These are phyloP conservation scores for Neofusicoccum umdonicola DNA, from an alignment of 2,329 filamentous ascomycete genomes.

Conservation along the genomic window DNA sequence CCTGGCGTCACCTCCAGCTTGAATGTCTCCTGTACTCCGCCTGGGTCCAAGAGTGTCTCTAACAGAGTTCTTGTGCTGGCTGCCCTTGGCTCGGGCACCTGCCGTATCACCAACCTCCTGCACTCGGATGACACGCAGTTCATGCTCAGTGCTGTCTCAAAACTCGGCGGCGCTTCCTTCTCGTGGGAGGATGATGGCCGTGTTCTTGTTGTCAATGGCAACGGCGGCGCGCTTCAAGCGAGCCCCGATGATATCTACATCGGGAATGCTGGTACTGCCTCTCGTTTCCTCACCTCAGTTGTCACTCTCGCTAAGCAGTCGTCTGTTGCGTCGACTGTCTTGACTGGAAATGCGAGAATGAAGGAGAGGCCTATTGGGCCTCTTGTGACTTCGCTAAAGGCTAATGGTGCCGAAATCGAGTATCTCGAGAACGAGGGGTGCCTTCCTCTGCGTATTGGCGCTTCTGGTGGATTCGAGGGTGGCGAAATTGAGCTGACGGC, in stretches of 20 bases:
- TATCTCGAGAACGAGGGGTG: conserved; percentile 83
- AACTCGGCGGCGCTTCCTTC: conserved; percentile 82
- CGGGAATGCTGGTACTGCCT: conserved; percentile 94
- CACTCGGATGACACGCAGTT: conserved; percentile 97
- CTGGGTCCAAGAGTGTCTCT: conserved; percentile 96
- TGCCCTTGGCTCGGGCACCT: conserved; percentile 80
- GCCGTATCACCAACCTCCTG: conserved; percentile 85
- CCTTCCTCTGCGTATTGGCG: conserved; percentile 77
- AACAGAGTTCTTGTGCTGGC: conserved; percentile 94
- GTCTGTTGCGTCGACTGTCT: conserved; percentile 64
- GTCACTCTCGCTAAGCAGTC: conserved; percentile 75
- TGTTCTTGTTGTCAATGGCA: conserved; percentile 82
- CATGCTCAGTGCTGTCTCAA: conserved; percentile 89
- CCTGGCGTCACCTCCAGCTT: conserved; percentile 67
- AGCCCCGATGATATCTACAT: conserved; percentile 79
- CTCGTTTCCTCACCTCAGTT: conserved; percentile 90
- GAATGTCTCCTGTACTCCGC: conserved; percentile 76
- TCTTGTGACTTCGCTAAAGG: conserved; percentile 82
- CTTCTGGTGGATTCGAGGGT: conserved; percentile 57
- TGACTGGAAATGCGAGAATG: conserved; percentile 96
- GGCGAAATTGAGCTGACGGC: conserved; percentile 89
- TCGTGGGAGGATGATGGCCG: conserved; percentile 95
- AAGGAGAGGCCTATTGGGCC: conserved; percentile 92
- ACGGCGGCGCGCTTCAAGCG: conserved; percentile 79
- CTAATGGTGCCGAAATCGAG: conserved; percentile 82